These are phyloP conservation scores for Dictyostelium gargantuum DNA, from an alignment of 208 protist species.

Conservation along the genomic window DNA sequence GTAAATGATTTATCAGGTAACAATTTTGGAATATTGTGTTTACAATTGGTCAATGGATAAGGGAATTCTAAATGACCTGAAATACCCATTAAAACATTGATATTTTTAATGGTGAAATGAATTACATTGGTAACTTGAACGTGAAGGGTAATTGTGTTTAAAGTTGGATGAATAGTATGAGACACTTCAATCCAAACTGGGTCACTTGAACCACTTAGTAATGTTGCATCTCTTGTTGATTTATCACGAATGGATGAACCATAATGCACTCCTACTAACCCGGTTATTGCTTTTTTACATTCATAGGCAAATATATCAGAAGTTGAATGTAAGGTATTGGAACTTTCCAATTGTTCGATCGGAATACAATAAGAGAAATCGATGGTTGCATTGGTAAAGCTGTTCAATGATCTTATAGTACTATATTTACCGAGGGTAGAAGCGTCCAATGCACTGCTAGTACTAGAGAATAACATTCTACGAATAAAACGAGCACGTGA, in stretches of 20 bases:
- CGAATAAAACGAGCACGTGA: conserved; percentile 31
- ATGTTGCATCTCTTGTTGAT: not conserved
- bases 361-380: conserved; percentile 59
- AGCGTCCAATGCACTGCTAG: not conserved
- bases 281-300: conserved; percentile 58
- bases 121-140: conserved; percentile 26
- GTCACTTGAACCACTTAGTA: not conserved
- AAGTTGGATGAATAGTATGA: conserved; percentile 29
- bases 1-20: conserved; percentile 28
- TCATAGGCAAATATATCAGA: conserved; percentile 50
- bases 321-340: not conserved
- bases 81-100: not conserved
- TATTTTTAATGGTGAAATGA: conserved; percentile 25
- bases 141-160: conserved; percentile 1
- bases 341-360: not conserved
- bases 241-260: conserved; percentile 53
- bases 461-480: not conserved
- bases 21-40: conserved; percentile 28
- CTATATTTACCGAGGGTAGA: not conserved
- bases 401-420: not conserved
- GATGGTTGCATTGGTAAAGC: not conserved
- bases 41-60: conserved; percentile 24
- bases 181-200: conserved; percentile 33
- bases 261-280: conserved; percentile 25
- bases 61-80: conserved; percentile 42